Base-by-base conservation (phyloP, 768 basidiomycete genomes). In the Boletus subparvulus region DNA sequence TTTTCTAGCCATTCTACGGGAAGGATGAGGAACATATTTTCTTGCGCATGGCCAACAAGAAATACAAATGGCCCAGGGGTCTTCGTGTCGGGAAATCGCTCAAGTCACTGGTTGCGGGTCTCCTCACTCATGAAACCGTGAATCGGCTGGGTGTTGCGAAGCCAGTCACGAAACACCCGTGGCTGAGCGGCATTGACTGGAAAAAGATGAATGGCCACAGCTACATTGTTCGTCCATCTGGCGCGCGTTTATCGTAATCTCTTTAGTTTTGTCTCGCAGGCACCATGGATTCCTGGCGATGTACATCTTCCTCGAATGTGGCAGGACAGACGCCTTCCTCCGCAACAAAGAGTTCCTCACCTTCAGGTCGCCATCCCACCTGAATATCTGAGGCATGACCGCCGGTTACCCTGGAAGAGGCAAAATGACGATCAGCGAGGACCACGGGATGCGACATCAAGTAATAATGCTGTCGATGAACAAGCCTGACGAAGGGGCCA, bases 141-240 rank as follows among this genome's bases (percentile, higher is more conserved):
- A 33, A 74, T 41, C 76, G 84, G 28, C 63, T 83, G 9, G 82
- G 80, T 21, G 64, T 66, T 5, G 60, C 65, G 0, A 73, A 68
- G 33, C 64, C 68, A 24, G 73, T 83, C 9, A 65, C 65, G 41
- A 52, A 61, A 6, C 80, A 84, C 53, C 68, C 74, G 2, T 86
- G 80, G 80, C 61, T 85, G 42, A 56, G 60, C 6, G 65, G 69
- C 21, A 68, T 85, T 13, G 73, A 80, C 52, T 84, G 82, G 83
- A 64, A 64, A 19, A 76, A 74, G 62, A 75, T 84, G 69, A 60
- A 72, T 12, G 62, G 65, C 1, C 74, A 78, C 40, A 65, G 71
- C 35, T 81, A 82, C 50, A 56, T 78, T 32, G 84, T 84, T 64
- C 45, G 82, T 71, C 16, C 44, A 21, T 54, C 17, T 40, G 42